phyloP scores from a whole-genome alignment of 2,329 filamentous ascomycete species.

The Pyrenochaeta sp. region DNA sequence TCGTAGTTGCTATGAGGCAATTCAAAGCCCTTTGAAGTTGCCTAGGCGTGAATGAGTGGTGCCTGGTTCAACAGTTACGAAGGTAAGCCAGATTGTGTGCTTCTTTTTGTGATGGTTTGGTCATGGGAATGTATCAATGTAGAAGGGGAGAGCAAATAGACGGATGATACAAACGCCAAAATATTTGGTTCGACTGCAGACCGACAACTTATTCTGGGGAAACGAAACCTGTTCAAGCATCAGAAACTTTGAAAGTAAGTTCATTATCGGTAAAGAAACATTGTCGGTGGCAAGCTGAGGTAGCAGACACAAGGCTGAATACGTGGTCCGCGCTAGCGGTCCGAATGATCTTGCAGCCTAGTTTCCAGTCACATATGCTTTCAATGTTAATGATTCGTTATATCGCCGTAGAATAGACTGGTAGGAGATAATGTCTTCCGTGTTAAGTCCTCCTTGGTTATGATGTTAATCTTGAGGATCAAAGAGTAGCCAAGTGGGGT shows the following conservation, averaged over 20 bases:
- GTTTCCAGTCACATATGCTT: not conserved
- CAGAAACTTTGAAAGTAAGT: not conserved
- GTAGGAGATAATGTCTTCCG: too few species aligned
- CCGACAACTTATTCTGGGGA: too few species aligned
- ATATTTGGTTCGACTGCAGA: too few species aligned
- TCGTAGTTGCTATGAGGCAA: not conserved
- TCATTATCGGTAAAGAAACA: not conserved
- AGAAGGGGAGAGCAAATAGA: too few species aligned
- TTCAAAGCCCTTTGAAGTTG: not conserved
- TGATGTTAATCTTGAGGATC: too few species aligned
- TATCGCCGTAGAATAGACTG: too few species aligned
- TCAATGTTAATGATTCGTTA: too few species aligned
- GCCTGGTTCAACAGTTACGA: not conserved
- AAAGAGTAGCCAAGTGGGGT: too few species aligned
- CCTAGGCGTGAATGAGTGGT: not conserved
- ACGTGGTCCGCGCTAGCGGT: not conserved
- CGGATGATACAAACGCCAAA: too few species aligned
- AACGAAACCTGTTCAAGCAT: too few species aligned
- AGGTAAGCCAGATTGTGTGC: not conserved
- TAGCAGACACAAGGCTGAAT: not conserved
- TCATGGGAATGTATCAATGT: not conserved
- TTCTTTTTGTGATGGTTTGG: not conserved
- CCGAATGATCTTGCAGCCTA: not conserved
- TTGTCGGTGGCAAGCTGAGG: not conserved
- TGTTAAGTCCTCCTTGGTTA: too few species aligned